Evolutionary conservation across 345 rosid species (phyloP).

Genomic region (Aquilaria yunnanensis): DNA sequence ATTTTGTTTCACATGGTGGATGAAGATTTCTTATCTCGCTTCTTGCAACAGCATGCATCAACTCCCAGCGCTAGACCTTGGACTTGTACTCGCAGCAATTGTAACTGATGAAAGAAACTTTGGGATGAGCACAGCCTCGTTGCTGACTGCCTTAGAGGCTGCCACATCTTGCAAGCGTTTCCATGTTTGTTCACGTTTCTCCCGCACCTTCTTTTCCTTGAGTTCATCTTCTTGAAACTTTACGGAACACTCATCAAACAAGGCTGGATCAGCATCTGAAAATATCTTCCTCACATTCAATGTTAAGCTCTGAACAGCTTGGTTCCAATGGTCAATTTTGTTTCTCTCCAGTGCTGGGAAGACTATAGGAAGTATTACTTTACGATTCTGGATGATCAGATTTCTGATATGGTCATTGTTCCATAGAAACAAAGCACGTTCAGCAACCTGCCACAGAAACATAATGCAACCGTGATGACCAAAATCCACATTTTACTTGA

Average conservation of each 20-base stretch:
- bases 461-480: neutral
- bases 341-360: constrained; percentile 56
- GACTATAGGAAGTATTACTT: constrained; percentile 48
- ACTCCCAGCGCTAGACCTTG: constrained; percentile 28
- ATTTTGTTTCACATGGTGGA: too few relatives aligned
- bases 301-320: constrained; percentile 60
- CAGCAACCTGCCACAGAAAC: constrained; percentile 42
- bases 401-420: constrained; percentile 57
- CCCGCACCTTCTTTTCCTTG: constrained; percentile 33
- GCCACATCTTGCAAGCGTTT: constrained; percentile 64
- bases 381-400: constrained; percentile 35
- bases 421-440: constrained; percentile 57
- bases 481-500: too few relatives aligned
- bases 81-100: constrained; percentile 31
- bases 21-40: too few relatives aligned
- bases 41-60: constrained; percentile 18
- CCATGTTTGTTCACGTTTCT: constrained; percentile 55
- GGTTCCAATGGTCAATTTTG: constrained; percentile 51
- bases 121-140: constrained; percentile 49
- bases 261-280: constrained; percentile 45
- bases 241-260: constrained; percentile 61
- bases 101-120: constrained; percentile 44
- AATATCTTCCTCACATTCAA: constrained; percentile 52
- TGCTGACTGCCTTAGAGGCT: constrained; percentile 45
- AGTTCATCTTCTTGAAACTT: constrained; percentile 51